phyloP scores from a whole-genome alignment of 768 basidiomycete species.

The Suillus luteus region DNA sequence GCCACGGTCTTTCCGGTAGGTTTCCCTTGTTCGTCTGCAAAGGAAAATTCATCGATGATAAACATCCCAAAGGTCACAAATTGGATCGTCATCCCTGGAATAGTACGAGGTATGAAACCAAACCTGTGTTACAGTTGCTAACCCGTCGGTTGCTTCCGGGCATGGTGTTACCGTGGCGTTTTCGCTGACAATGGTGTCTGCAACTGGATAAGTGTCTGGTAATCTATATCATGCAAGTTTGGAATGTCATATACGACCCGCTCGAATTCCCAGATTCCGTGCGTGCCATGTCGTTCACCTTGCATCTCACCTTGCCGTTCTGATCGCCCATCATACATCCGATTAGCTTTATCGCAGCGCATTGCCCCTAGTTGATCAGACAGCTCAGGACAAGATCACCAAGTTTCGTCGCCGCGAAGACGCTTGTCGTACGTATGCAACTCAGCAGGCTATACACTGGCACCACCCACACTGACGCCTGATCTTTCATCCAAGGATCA shows the following conservation, averaged over 20 bases:
- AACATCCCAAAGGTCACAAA: conserved; percentile 87
- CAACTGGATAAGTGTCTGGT: conserved; percentile 13
- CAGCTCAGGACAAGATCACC: conserved; percentile 56
- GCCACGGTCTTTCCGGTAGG: conserved; percentile 47
- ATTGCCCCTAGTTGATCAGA: conserved; percentile 57
- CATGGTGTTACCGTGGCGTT: conserved; percentile 7
- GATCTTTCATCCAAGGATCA: conserved; percentile 50
- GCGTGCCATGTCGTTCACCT: conserved; percentile 18
- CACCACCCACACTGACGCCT: conserved; percentile 2
- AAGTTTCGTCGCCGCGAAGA: conserved; percentile 74
- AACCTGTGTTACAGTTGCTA: conserved; percentile 16
- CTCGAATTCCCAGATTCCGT: conserved; percentile 38
- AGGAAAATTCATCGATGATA: conserved; percentile 83
- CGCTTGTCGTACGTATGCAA: conserved; percentile 60
- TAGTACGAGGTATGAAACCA: conserved; percentile 9
- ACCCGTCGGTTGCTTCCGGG: conserved; percentile 8
- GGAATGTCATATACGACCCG: conserved; percentile 41
- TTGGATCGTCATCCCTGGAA: conserved; percentile 15
- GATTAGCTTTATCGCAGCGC: conserved; percentile 63
- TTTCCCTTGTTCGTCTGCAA: conserved; percentile 55
- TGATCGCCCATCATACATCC: conserved; percentile 13
- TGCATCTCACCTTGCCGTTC: conserved; percentile 15
- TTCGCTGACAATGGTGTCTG: conserved; percentile 13
- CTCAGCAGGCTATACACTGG: not conserved
- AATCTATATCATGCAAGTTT: conserved; percentile 41